Conservation (phyloP, 164 flowering plant species). For the Annona squamosa region DNA sequence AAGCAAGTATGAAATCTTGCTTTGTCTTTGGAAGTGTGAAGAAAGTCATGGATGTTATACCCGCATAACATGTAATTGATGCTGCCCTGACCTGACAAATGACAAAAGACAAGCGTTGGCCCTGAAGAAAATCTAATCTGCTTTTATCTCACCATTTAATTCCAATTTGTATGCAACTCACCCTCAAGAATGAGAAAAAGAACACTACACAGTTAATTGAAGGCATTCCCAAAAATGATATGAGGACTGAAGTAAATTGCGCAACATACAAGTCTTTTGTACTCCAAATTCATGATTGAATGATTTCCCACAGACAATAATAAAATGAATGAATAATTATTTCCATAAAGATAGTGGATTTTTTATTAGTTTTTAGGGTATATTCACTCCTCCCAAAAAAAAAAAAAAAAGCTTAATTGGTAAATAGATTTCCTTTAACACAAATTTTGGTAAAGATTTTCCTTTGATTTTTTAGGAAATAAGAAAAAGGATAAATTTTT, state of each 20-base stretch:
- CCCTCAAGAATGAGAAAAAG: not conserved
- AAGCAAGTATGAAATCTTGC: slow-evolving; percentile 51
- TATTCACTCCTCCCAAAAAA: too few relatives aligned
- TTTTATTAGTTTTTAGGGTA: too few relatives aligned
- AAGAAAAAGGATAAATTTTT: too few relatives aligned
- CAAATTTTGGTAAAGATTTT: too few relatives aligned
- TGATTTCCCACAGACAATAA: not conserved
- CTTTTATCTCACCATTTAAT: not conserved
- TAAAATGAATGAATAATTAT: not conserved
- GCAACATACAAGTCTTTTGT: not conserved
- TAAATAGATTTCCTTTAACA: too few relatives aligned
- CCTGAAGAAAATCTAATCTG: not conserved
- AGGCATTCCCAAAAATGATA: not conserved
- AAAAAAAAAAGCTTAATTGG: too few relatives aligned
- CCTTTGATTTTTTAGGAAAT: too few relatives aligned
- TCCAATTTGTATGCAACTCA: not conserved
- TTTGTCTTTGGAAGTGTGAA: slow-evolving; percentile 50
- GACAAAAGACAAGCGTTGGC: slow-evolving; percentile 6
- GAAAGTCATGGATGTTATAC: slow-evolving; percentile 76
- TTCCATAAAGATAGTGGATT: not conserved
- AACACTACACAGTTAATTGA: not conserved
- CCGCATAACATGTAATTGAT: slow-evolving; percentile 87
- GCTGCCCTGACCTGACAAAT: slow-evolving; percentile 80
- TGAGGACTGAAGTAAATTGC: not conserved
- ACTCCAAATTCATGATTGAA: too few relatives aligned